Percentiles rank a stretch among this genome's conserved stretches.
Evolutionary conservation across 75 land plant genomes (phyloP).

Genomic region (Pinus tabuliformis): DNA sequence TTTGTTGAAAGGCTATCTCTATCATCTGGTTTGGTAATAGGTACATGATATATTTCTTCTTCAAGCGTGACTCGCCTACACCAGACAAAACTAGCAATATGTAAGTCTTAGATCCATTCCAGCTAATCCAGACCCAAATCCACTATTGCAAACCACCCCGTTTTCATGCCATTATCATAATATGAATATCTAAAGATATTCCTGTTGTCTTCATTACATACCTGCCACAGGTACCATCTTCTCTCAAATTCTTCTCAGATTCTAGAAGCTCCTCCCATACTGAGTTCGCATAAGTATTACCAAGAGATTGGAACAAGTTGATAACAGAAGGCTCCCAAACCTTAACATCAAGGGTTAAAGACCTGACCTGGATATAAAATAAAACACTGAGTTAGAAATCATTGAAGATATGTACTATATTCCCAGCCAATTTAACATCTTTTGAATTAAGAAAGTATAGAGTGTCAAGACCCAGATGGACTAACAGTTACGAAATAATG

Average conservation of each 20-base stretch:
- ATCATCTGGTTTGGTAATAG: constrained; percentile 58
- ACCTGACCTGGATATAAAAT: constrained; percentile 68
- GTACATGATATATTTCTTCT: constrained; percentile 16
- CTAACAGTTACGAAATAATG: background rate
- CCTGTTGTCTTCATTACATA: constrained; percentile 11
- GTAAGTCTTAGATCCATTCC: background rate
- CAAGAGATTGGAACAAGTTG: constrained; percentile 83
- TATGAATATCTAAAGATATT: background rate
- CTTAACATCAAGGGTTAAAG: constrained; percentile 96
- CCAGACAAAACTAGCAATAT: background rate
- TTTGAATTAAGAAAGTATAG: background rate
- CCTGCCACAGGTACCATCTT: constrained; percentile 32
- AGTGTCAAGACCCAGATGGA: background rate
- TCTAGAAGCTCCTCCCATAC: constrained; percentile 88
- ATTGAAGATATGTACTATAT: background rate
- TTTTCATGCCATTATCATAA: background rate
- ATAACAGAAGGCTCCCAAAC: constrained; percentile 99
- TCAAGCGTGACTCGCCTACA: constrained; percentile 35
- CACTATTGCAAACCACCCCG: background rate
- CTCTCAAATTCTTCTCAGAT: constrained; percentile 31
- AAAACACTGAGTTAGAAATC: constrained; percentile 2
- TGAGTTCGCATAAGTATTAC: constrained; percentile 88
- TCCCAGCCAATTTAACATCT: background rate
- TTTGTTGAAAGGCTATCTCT: constrained; percentile 71
- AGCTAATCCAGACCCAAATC: background rate